These are phyloP conservation scores for Hygrocybe coccinea DNA, from an alignment of 768 basidiomycete species.

Conservation along the genomic window DNA sequence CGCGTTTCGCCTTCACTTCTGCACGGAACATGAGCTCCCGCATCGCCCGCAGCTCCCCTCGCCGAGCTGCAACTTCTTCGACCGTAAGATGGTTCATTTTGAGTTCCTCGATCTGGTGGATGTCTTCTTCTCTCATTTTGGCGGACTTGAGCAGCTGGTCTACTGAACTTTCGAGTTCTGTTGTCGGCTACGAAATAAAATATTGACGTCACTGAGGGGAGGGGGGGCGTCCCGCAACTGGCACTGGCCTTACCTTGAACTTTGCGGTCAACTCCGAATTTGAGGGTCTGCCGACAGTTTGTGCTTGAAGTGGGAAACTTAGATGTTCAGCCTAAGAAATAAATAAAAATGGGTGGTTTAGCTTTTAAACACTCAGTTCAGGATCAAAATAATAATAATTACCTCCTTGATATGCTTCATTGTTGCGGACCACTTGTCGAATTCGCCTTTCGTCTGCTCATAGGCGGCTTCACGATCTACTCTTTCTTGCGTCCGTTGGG, in stretches of 20 bases:
- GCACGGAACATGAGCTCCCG: constrained; percentile 93
- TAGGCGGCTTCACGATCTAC: constrained; percentile 92
- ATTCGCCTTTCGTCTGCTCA: constrained; percentile 86
- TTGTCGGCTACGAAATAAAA: constrained; percentile 56
- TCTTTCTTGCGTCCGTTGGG: constrained; percentile 81
- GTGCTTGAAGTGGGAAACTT: constrained; percentile 77
- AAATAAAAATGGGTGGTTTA: no score
- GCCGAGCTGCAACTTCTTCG: constrained; percentile 80
- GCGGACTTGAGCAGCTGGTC: constrained; percentile 77
- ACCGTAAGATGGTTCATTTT: constrained; percentile 75
- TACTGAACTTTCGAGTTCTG: constrained; percentile 78
- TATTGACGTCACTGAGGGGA: background rate
- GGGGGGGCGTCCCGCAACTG: background rate
- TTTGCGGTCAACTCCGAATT: constrained; percentile 75
- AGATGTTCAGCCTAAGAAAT: constrained; percentile 77
- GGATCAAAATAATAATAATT: background rate
- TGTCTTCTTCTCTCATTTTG: constrained; percentile 75
- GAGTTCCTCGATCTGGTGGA: constrained; percentile 76
- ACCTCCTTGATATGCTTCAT: constrained; percentile 92
- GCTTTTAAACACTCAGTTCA: background rate
- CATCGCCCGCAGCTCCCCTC: constrained; percentile 78
- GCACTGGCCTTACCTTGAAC: constrained; percentile 67
- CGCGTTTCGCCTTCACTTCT: constrained; percentile 81
- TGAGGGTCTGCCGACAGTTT: constrained; percentile 51
- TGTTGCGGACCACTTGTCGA: constrained; percentile 88